A percentile compares a stretch with the other conserved stretches of the same genome.
These are phyloP conservation scores for Globisporangium paddicum DNA, from an alignment of 352 stramenopile species.

Conservation along the genomic window DNA sequence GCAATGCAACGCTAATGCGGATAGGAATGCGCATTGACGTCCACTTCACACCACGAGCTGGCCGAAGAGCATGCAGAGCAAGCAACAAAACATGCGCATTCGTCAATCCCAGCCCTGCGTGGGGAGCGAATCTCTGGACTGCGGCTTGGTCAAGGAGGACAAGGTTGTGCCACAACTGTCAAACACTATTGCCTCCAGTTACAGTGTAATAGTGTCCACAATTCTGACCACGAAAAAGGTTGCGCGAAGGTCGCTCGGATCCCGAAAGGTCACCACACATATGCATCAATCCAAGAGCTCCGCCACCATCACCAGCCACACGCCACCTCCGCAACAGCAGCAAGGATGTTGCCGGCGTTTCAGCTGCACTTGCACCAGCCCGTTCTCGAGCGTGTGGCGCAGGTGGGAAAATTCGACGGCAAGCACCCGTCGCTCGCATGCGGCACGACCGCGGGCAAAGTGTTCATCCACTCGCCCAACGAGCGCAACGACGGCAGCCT, in stretches of 20 bases:
- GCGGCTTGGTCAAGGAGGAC: too few relatives aligned
- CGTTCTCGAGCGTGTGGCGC: constrained; percentile 67
- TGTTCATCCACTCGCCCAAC: constrained; percentile 90
- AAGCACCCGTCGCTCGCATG: constrained; percentile 70
- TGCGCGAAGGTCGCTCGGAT: constrained; percentile 18
- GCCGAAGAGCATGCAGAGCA: too few relatives aligned
- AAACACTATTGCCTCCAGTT: too few relatives aligned
- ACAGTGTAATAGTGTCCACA: too few relatives aligned
- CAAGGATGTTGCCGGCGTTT: constrained; percentile 69
- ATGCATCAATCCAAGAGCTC: too few relatives aligned
- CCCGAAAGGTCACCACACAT: constrained; percentile 17
- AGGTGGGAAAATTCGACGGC: constrained; percentile 81
- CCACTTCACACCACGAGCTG: too few relatives aligned
- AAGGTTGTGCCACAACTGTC: too few relatives aligned
- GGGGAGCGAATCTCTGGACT: too few relatives aligned
- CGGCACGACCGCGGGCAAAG: constrained; percentile 87
- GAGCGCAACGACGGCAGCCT: constrained; percentile 47
- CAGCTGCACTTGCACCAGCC: constrained; percentile 79
- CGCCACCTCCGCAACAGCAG: not conserved
- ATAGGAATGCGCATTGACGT: too few relatives aligned
- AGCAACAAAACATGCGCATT: too few relatives aligned
- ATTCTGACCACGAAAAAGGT: constrained; percentile 1
- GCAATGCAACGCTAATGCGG: too few relatives aligned
- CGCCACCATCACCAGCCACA: not conserved
- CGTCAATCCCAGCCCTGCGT: too few relatives aligned